A percentile compares a stretch with the other conserved stretches of the same genome.
phyloP scores from a whole-genome alignment of 306 rosid species.

The Trifolium dubium region DNA sequence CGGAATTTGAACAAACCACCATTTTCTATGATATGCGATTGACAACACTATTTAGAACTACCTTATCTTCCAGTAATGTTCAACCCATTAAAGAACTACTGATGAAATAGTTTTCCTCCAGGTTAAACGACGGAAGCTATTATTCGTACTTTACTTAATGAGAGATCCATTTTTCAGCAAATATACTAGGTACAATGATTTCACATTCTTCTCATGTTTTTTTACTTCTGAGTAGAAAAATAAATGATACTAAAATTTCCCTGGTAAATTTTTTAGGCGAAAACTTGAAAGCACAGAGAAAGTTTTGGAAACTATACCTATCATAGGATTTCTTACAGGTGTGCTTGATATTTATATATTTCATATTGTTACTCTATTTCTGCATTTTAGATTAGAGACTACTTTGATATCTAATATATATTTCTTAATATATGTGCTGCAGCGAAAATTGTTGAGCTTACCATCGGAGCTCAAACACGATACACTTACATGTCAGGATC shows the following conservation, averaged over 20 bases:
- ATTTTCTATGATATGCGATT: no score
- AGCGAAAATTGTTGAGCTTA: conserved; percentile 88
- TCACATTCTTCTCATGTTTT: conserved; percentile 10
- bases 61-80: neutral
- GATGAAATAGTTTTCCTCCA: conserved; percentile 49
- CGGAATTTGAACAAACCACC: no score
- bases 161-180: conserved; percentile 95
- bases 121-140: conserved; percentile 77
- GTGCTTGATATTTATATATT: conserved; percentile 26
- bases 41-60: neutral
- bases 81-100: conserved; percentile 20
- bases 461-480: conserved; percentile 68
- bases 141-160: conserved; percentile 87
- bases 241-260: neutral
- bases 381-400: neutral
- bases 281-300: conserved; percentile 74
- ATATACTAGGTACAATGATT: conserved; percentile 66
- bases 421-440: conserved; percentile 35
- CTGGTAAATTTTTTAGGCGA: conserved; percentile 52
- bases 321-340: conserved; percentile 89
- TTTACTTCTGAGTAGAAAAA: neutral
- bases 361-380: conserved; percentile 21
- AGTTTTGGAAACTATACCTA: conserved; percentile 72
- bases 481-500: no score
- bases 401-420: conserved; percentile 4